A percentile compares a stretch with the other conserved stretches of the same genome.
Evolutionary conservation across 345 rosid species (phyloP).

Genomic region (Gynandropsis gynandra): DNA sequence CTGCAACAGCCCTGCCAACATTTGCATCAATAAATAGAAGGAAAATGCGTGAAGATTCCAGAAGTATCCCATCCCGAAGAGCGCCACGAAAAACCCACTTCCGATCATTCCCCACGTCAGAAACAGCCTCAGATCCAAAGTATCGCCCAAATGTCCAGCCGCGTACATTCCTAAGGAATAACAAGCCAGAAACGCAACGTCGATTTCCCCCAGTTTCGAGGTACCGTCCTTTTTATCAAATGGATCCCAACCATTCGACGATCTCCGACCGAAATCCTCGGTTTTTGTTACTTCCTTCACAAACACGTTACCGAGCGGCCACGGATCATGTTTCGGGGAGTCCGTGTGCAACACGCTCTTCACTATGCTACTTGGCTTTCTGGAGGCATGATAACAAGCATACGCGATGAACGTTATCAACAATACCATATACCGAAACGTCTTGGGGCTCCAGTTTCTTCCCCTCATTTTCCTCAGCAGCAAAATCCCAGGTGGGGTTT

Average conservation of each 20-base stretch:
- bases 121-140: conserved; percentile 78
- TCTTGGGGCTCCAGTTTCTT: conserved; percentile 55
- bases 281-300: conserved; percentile 24
- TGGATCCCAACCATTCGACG: conserved; percentile 65
- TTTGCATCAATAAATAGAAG: conserved; percentile 67
- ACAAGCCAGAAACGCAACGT: conserved; percentile 82
- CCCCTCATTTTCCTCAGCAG: conserved; percentile 50
- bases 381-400: conserved; percentile 85
- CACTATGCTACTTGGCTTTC: conserved; percentile 88
- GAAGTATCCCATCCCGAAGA: conserved; percentile 91
- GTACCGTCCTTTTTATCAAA: conserved; percentile 64
- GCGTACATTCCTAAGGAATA: conserved; percentile 80
- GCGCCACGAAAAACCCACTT: conserved; percentile 77
- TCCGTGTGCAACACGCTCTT: conserved; percentile 82
- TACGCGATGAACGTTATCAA: conserved; percentile 82
- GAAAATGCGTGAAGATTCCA: conserved; percentile 66
- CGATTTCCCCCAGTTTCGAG: conserved; percentile 81
- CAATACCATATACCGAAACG: conserved; percentile 57
- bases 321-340: conserved; percentile 30
- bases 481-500: conserved; percentile 65
- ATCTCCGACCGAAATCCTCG: background rate
- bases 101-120: conserved; percentile 81
- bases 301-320: conserved; percentile 70
- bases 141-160: conserved; percentile 90
- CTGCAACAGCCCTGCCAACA: conserved; percentile 86